Conservation (phyloP, 148 eudicot species). For the Fallopia convolvulus region DNA sequence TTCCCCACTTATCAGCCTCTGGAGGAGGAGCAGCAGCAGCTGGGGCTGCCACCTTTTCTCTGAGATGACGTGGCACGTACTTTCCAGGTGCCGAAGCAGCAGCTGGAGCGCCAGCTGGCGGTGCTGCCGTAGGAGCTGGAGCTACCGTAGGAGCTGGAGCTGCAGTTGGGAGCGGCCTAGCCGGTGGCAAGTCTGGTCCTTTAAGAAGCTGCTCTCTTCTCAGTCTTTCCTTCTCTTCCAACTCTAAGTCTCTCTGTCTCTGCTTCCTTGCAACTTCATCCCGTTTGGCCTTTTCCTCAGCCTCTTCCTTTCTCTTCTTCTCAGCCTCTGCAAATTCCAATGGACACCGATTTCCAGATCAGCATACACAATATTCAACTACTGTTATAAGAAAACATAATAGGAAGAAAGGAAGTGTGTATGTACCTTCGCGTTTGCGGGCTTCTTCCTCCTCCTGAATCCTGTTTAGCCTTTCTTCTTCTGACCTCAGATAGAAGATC, state of each 20-base stretch:
- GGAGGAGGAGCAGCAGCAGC: slow-evolving; percentile 32
- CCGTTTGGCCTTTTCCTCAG: slow-evolving; percentile 61
- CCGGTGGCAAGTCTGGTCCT: slow-evolving; percentile 16
- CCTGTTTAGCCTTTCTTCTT: slow-evolving; percentile 63
- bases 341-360: not conserved
- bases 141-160: slow-evolving; percentile 23
- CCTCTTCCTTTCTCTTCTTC: slow-evolving; percentile 58
- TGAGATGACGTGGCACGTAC: slow-evolving; percentile 52
- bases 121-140: slow-evolving; percentile 16
- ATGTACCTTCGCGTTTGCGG: slow-evolving; percentile 65
- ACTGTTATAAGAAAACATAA: too few species aligned
- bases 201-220: slow-evolving; percentile 47
- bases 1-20: slow-evolving; percentile 48
- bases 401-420: not conserved
- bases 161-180: slow-evolving; percentile 22
- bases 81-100: slow-evolving; percentile 50
- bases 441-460: slow-evolving; percentile 77
- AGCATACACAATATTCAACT: not conserved
- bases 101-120: slow-evolving; percentile 50
- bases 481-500: slow-evolving; percentile 51
- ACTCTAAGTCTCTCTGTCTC: slow-evolving; percentile 68
- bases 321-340: slow-evolving; percentile 12
- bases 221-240: slow-evolving; percentile 64
- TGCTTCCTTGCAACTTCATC: slow-evolving; percentile 88
- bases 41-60: slow-evolving; percentile 15